Percentiles rank a stretch among this genome's conserved stretches.
These are phyloP conservation scores for Odonthalia washingtoniensis DNA, from an alignment of 31 red algal genomes.

Conservation along the genomic window DNA sequence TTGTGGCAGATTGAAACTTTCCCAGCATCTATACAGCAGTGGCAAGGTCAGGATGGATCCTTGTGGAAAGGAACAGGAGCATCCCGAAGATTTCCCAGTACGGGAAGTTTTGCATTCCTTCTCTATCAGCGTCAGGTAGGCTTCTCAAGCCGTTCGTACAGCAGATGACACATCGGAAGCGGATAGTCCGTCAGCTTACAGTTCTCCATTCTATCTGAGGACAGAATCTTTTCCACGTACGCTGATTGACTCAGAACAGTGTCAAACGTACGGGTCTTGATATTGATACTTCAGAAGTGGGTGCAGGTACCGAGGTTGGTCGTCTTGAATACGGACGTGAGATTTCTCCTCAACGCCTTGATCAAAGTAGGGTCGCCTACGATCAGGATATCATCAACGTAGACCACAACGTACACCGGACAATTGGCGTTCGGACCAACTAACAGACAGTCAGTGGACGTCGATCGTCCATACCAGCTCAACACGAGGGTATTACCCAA, in stretches of 20 bases:
- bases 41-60: neutral
- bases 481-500: neutral
- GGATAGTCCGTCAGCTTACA: too few relatives aligned
- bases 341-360: neutral
- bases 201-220: neutral
- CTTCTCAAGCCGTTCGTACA: too few relatives aligned
- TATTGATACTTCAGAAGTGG: neutral
- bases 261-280: neutral
- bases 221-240: neutral
- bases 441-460: neutral
- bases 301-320: neutral
- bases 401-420: neutral
- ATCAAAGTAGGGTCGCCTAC: neutral
- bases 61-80: neutral
- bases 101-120: too few relatives aligned
- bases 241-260: neutral
- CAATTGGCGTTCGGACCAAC: neutral
- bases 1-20: neutral
- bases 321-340: neutral
- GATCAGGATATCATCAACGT: conserved; percentile 4
- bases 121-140: too few relatives aligned
- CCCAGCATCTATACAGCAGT: neutral
- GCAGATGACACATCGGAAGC: too few relatives aligned
- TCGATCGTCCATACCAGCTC: neutral
- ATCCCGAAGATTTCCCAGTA: neutral